These are phyloP conservation scores for Candida vartiovaarae DNA, from an alignment of 805 yeast genomes.

Conservation along the genomic window DNA sequence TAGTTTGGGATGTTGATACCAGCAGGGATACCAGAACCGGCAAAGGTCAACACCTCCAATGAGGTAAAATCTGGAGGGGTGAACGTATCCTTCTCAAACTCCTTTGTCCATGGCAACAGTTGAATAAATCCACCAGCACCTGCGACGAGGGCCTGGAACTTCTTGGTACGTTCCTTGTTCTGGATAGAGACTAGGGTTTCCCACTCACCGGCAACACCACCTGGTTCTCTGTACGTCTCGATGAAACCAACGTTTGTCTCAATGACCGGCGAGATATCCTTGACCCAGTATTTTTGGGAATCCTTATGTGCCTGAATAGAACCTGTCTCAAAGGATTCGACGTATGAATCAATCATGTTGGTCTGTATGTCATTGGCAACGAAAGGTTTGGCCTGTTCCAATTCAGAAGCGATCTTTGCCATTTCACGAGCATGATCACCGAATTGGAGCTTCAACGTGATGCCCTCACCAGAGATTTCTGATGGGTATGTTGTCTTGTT, in stretches of 20 bases:
- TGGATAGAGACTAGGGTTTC: slow-evolving; percentile 89
- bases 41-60: slow-evolving; percentile 80
- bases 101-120: slow-evolving; percentile 69
- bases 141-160: slow-evolving; percentile 62
- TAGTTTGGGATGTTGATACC: slow-evolving; percentile 92
- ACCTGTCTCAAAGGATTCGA: slow-evolving; percentile 69
- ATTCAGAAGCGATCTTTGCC: slow-evolving; percentile 44
- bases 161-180: slow-evolving; percentile 77
- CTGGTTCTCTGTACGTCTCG: slow-evolving; percentile 89
- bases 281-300: slow-evolving; percentile 83
- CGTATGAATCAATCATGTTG: slow-evolving; percentile 59
- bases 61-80: slow-evolving; percentile 92
- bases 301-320: slow-evolving; percentile 80
- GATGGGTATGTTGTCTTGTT: slow-evolving; percentile 52
- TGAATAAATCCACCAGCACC: slow-evolving; percentile 59
- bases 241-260: slow-evolving; percentile 86
- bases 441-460: slow-evolving; percentile 46
- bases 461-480: slow-evolving; percentile 32
- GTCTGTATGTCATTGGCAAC: slow-evolving; percentile 71
- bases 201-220: slow-evolving; percentile 92
- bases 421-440: slow-evolving; percentile 77
- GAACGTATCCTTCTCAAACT: slow-evolving; percentile 76
- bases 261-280: slow-evolving; percentile 71
- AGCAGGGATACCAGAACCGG: slow-evolving; percentile 87
- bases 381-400: slow-evolving; percentile 48